Evolutionary conservation across 2,329 filamentous ascomycete species (phyloP).

Genomic region (Aspergillus sp.): DNA sequence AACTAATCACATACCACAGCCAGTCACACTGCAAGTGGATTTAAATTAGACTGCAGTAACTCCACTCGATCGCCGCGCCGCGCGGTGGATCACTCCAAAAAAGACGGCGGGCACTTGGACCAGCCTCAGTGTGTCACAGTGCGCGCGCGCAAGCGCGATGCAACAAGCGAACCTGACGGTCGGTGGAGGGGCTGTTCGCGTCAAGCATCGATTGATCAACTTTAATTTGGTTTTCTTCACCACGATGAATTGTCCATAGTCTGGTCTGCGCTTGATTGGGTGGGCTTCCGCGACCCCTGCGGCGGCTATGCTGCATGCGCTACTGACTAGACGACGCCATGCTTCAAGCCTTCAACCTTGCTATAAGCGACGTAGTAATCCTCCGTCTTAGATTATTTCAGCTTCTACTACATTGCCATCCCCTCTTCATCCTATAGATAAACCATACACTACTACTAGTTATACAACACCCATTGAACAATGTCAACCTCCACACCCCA

Average conservation of each 20-base stretch:
- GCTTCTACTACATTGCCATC: background rate
- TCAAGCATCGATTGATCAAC: background rate
- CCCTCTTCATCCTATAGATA: background rate
- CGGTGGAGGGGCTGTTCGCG: background rate
- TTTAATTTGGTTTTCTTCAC: background rate
- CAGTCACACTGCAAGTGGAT: background rate
- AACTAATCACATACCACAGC: background rate
- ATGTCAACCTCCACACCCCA: constrained; percentile 25
- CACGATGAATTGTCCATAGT: background rate
- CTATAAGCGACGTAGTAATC: background rate
- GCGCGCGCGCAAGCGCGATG: background rate
- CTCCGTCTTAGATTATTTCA: background rate
- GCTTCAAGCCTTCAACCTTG: background rate
- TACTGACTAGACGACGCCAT: background rate
- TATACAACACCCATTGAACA: too few relatives aligned
- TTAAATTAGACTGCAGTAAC: constrained; percentile 7
- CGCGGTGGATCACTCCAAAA: constrained; percentile 6
- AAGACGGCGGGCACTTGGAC: constrained; percentile 9
- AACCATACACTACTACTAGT: too few relatives aligned
- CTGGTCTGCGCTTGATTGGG: background rate
- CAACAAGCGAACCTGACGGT: background rate
- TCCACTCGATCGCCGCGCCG: constrained; percentile 14
- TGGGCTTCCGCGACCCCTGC: background rate
- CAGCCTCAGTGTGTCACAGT: constrained; percentile 2
- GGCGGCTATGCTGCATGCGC: background rate